Conservation (phyloP, 2,329 filamentous ascomycete genomes). For the Alternaria dauci region DNA sequence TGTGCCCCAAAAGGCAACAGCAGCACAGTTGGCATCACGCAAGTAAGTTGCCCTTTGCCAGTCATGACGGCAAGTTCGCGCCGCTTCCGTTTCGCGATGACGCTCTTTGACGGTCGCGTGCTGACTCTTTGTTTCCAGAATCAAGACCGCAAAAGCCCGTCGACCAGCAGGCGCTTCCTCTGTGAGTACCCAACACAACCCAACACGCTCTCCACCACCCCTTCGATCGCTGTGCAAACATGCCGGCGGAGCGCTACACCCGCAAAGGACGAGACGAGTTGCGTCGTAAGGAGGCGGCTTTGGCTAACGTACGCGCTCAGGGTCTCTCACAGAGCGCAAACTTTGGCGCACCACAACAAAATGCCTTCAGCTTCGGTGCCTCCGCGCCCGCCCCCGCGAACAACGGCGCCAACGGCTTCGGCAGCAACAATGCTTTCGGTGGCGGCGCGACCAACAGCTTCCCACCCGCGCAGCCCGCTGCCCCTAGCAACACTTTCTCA, state of each 20-base stretch:
- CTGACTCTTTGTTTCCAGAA: constrained; percentile 35
- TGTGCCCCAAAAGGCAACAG: constrained; percentile 60
- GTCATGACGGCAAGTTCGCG: neutral
- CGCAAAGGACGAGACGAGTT: constrained; percentile 18
- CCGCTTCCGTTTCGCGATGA: neutral
- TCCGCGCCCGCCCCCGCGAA: constrained; percentile 26
- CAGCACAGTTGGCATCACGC: constrained; percentile 63
- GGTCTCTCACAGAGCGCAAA: constrained; percentile 32
- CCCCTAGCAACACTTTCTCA: constrained; percentile 37
- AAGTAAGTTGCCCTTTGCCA: constrained; percentile 57
- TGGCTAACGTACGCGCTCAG: constrained; percentile 33
- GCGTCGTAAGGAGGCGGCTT: constrained; percentile 17
- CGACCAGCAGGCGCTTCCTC: constrained; percentile 34
- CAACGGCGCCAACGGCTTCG: constrained; percentile 21
- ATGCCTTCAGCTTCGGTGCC: constrained; percentile 37
- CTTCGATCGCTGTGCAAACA: constrained; percentile 11
- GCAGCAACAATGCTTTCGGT: constrained; percentile 26
- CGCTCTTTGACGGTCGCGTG: constrained; percentile 15
- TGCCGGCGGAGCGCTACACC: constrained; percentile 15
- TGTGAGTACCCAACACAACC: constrained; percentile 33
- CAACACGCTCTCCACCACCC: constrained; percentile 10
- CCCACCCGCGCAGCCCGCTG: constrained; percentile 38
- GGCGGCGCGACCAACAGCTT: constrained; percentile 41
- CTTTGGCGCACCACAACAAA: constrained; percentile 28
- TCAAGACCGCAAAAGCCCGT: constrained; percentile 39